Evolutionary conservation across 192 early-diverging fungal genomes (phyloP), one percentile per base, ranked within the genome.

Genomic region (Coemansia sp.): DNA sequence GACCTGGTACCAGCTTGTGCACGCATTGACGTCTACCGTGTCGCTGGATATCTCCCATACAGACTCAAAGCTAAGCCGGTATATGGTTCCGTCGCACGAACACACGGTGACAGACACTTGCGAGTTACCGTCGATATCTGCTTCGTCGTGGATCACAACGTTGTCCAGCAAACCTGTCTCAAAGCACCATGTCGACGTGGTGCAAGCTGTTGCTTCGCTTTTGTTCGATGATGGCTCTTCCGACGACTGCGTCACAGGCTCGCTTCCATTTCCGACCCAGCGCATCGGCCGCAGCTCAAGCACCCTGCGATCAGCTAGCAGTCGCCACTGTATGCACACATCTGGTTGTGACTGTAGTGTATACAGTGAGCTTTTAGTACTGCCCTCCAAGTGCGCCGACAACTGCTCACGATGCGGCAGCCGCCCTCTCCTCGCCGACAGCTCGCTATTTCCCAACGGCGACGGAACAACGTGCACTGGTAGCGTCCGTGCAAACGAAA

Each of bases 281-380:
- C 66, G 70, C 50, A 82, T 24, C 6, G 79, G 66, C 3, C 79
- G 73, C 12, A 82, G 60, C 61, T 82, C 79, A 24, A 82, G 43
- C 23, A 70, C 66, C 23, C 49, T 49, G 56, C 67, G 63, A 51
- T 82, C 79, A 0, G 58, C 60, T 23, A 82, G 64, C 14, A 82
- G 53, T 21, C 79, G 74, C 79, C 79, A 82, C 47, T 73, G 71
- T 5, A 82, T 65, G 64, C 79, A 76, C 3, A 70, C 66, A 22
- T 76, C 74, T 6, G 79, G 74, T 50, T 70, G 70, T 49, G 73
- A 73, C 22, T 29, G 55, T 35, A 82, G 35, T 6, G 75, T 73
- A 49, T 76, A 82, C 48, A 82, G 52, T 11, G 67, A 63, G 62
- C 67, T 62, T 24, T 47, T 57, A 2, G 52, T 39, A 17, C 63